Evolutionary conservation across 371 early-diverging fungal species (phyloP), one percentile per base, ranked within the genome.

Genomic region (Batkoa obscura): DNA sequence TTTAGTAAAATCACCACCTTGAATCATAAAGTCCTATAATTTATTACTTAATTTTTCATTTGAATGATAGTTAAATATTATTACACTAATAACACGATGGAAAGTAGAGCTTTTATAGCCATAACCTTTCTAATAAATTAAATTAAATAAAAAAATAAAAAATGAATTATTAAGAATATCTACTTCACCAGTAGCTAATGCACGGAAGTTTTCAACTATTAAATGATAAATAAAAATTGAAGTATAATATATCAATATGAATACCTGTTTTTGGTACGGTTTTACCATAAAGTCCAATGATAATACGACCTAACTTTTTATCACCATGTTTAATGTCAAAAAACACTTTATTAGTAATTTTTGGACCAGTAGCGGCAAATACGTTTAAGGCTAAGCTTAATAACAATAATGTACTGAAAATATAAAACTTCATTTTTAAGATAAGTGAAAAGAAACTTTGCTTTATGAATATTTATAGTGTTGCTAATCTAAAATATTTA

Each of bases 31-130:
- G 43, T 81, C 61, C 65, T 64, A 38, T 8, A 49, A 23, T 32
- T 32, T 1, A 41, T 6, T 41, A 9, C 13, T n/a, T 6, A 41
- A 9, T n/a, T 41, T 41, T 6, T n/a, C 6, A 41, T 41, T 9
- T 9, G 9, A 41, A 31, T 13, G 9, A 47, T 5, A 47, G 23
- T 6, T 10, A 42, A 42, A 42, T 10, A 6, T 5, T 9, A n/a
- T 41, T 41, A 41, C 41, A 8, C 13, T 60, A 73, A 88, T 88
- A 43, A 89, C 83, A 58, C 90, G 80, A 69, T 93, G 90, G 81
- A 93, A 93, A 30, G 50, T 72, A 62, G 79, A 80, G 43, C 83
- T 86, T 69, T 85, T 83, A 74, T 94, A 98, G 3, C 86, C 84
- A 56, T 68, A 78, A 32, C 82, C 87, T 50, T 88, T 72, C 67